Base-by-base conservation (phyloP, 306 rosid genomes). In the Casuarina cunninghamiana region DNA sequence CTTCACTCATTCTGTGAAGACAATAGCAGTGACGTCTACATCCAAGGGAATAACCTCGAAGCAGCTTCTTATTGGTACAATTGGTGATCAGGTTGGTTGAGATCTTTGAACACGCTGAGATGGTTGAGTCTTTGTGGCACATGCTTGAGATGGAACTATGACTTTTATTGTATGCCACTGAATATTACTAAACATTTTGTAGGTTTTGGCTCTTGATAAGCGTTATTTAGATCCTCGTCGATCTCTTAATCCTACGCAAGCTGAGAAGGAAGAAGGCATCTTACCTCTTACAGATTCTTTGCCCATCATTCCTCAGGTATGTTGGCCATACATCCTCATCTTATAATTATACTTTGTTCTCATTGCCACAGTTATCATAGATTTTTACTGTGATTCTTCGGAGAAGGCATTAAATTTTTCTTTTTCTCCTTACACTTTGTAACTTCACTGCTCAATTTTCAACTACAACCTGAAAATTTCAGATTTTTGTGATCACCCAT, bases 141-240 rank as follows among this genome's bases (percentile, higher is more conserved):
- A 6, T 41, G 43, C 60, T 41, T 12, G 55, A 53, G 41, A 19
- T 63, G 49, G 62, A 65, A 74, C 72, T 26, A 54, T 15, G 71
- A 37, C 84, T 39, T 66, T 69, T 72, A 62, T 5, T 54, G 7
- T 50, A 10, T 38, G 3, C 54, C 54, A 70, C 73, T 73, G 63
- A 82, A 53, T 77, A 45, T 45, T 65, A 6, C 42, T 32, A 13
- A 72, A 58, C 44, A 37, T 77, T 76, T 46, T 66, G 73, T 80
- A 96, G 99, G 95, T 96, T 81, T 88, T 96, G 90, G 97, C 98
- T 35, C 91, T 96, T 80, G 99, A 96, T 80, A 96, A 95, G 84
- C 94, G 97, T 9, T 91, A 79, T 75, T 75, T 96, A 78, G 99
- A 96, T 85, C 99, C 98, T 62, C 89, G 98, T 12, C 88, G 99